phyloP scores from a whole-genome alignment of 352 stramenopile genomes.

The Pythium periplocum region DNA sequence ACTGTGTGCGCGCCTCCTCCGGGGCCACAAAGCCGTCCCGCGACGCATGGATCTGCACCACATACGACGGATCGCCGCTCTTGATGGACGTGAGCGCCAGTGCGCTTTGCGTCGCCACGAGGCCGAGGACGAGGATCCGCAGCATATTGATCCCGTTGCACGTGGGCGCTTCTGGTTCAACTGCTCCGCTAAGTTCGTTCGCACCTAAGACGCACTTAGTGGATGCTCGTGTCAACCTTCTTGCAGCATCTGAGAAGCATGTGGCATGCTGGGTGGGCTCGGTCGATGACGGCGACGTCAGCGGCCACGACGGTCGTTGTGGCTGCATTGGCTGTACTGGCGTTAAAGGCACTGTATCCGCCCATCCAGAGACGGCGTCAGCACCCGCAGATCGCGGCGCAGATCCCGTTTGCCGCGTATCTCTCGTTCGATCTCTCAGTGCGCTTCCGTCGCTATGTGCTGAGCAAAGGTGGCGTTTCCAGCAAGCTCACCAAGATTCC shows the following conservation, averaged over 20 bases:
- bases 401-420: slow-evolving; percentile 27
- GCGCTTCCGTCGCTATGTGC: slow-evolving; percentile 33
- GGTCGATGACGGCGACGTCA: not conserved
- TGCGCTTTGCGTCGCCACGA: not conserved
- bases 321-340: not conserved
- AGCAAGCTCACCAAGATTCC: slow-evolving; percentile 31
- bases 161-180: slow-evolving; percentile 6
- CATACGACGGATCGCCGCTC: slow-evolving; percentile 38
- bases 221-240: not conserved
- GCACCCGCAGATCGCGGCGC: slow-evolving; percentile 1
- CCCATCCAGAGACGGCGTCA: slow-evolving; percentile 9
- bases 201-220: not conserved
- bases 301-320: slow-evolving; percentile 1
- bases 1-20: slow-evolving; percentile 26
- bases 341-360: slow-evolving; percentile 7
- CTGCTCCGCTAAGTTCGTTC: slow-evolving; percentile 6
- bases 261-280: slow-evolving; percentile 3
- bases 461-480: slow-evolving; percentile 38
- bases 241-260: not conserved
- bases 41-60: slow-evolving; percentile 60
- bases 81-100: not conserved
- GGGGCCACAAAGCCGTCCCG: slow-evolving; percentile 29
- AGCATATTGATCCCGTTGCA: too few species aligned
- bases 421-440: slow-evolving; percentile 43
- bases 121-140: not conserved